Evolutionary conservation across 2,329 filamentous ascomycete genomes (phyloP).

Genomic region (Lachnum nothofagi): DNA sequence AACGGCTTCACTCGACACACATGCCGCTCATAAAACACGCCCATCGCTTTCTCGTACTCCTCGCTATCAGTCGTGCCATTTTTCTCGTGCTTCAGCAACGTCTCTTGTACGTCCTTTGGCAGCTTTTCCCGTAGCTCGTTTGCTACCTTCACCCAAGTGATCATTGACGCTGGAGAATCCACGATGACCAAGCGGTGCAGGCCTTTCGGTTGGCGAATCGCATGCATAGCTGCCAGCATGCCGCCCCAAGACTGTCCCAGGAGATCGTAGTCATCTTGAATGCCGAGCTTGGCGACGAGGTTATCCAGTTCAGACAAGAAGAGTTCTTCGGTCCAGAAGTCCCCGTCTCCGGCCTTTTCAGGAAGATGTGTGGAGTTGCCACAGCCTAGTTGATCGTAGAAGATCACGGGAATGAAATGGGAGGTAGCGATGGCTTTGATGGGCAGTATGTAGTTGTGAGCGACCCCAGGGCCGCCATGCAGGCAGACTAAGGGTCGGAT

Average conservation of each 20-base stretch:
- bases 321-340: constrained; percentile 45
- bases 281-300: constrained; percentile 38
- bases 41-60: constrained; percentile 28
- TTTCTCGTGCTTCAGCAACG: constrained; percentile 10
- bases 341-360: constrained; percentile 39
- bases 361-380: constrained; percentile 44
- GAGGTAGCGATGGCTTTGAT: background rate
- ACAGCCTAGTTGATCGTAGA: constrained; percentile 52
- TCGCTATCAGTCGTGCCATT: constrained; percentile 20
- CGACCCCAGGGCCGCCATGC: background rate
- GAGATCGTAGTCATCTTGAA: constrained; percentile 38
- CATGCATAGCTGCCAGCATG: background rate
- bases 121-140: background rate
- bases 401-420: constrained; percentile 39
- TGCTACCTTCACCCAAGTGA: background rate
- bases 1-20: constrained; percentile 31
- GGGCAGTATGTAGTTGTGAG: background rate
- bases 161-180: constrained; percentile 6
- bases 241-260: constrained; percentile 6
- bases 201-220: constrained; percentile 8
- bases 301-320: constrained; percentile 48
- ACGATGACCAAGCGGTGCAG: constrained; percentile 3
- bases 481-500: background rate
- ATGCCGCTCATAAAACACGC: constrained; percentile 30
- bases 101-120: constrained; percentile 5